A percentile compares a stretch with the other conserved stretches of the same genome.
Conservation (phyloP, 78 protist genomes). For the Dictyostelium firmibasis region DNA sequence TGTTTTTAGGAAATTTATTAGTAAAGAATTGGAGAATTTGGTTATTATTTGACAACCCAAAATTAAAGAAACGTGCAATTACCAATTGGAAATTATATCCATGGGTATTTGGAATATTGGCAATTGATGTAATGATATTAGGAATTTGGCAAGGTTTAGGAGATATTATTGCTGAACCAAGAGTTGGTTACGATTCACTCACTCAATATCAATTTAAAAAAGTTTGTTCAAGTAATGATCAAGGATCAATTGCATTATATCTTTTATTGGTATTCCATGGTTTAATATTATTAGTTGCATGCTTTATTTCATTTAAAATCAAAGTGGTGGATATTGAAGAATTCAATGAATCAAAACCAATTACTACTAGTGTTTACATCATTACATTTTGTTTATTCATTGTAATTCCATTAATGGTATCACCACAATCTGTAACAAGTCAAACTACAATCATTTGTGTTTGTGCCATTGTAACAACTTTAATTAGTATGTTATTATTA, state of each 20-base stretch:
- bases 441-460: conserved; percentile 32
- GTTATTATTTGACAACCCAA: conserved; percentile 46
- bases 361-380: conserved; percentile 14
- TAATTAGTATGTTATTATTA: background rate
- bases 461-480: conserved; percentile 1
- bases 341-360: conserved; percentile 18
- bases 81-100: conserved; percentile 34
- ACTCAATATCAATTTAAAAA: background rate
- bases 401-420: conserved; percentile 35
- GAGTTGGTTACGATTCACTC: background rate
- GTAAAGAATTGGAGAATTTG: conserved; percentile 52
- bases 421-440: background rate
- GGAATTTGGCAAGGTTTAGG: conserved; percentile 11
- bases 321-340: conserved; percentile 20
- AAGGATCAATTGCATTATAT: conserved; percentile 10
- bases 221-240: background rate
- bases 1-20: conserved; percentile 14
- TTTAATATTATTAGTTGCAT: conserved; percentile 26
- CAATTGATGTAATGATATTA: background rate
- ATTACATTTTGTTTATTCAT: conserved; percentile 51
- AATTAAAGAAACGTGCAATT: background rate
- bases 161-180: background rate
- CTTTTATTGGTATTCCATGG: conserved; percentile 21
- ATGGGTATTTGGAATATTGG: background rate
- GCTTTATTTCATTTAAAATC: conserved; percentile 39